Evolutionary conservation across 1,139 yeast genomes (phyloP).

Genomic region (Protomyces inundatus): DNA sequence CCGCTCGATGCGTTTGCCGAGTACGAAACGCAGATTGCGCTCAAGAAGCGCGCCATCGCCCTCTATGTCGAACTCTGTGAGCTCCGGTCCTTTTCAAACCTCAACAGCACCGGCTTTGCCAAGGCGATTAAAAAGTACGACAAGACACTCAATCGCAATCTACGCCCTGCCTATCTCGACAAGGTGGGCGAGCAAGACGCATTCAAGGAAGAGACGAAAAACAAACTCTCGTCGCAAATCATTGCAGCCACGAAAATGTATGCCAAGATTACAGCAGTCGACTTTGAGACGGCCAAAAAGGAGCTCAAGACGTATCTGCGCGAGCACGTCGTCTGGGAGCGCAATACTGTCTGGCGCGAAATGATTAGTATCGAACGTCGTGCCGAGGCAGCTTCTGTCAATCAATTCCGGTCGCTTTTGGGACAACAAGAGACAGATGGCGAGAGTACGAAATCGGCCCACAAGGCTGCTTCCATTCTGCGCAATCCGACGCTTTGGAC

Average conservation of each 20-base stretch:
- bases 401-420: conserved; percentile 12
- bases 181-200: conserved; percentile 42
- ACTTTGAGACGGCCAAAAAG: conserved; percentile 52
- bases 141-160: conserved; percentile 61
- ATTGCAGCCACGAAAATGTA: conserved; percentile 51
- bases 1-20: conserved; percentile 30
- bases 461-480: conserved; percentile 30
- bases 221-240: conserved; percentile 47
- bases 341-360: conserved; percentile 96
- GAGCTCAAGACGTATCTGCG: conserved; percentile 72
- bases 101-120: conserved; percentile 80
- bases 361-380: conserved; percentile 72
- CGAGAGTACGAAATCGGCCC: conserved; percentile 3
- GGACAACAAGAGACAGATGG: background rate
- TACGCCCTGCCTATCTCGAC: conserved; percentile 51
- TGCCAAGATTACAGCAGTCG: conserved; percentile 45
- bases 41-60: conserved; percentile 61
- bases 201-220: conserved; percentile 48
- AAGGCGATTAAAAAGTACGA: conserved; percentile 88
- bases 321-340: conserved; percentile 92
- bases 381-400: conserved; percentile 42
- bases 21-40: conserved; percentile 56
- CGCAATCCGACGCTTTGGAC: conserved; percentile 39
- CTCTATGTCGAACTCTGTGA: conserved; percentile 75
- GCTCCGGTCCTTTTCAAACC: conserved; percentile 70